Evolutionary conservation across 2,329 filamentous ascomycete species (phyloP), one percentile per base, ranked within the genome.

Genomic region (Ophiostoma ulmi): DNA sequence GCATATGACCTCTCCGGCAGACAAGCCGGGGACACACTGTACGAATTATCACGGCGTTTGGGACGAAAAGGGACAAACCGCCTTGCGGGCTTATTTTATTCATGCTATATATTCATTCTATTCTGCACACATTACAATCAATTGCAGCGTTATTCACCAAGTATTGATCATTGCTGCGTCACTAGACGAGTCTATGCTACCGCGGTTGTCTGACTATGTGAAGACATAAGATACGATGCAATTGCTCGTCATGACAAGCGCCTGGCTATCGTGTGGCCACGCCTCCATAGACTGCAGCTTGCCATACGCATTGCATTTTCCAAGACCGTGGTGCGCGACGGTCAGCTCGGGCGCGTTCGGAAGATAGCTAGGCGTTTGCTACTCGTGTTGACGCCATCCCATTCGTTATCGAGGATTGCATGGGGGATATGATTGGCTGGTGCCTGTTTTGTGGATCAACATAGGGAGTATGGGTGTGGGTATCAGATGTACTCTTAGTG

Each of bases 311-410:
- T 73, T 36, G 39, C 71, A 70, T 73, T 72, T 67, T 73, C 74
- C 26, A 58, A 35, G 26, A 68, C 20, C 44, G 20, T 67, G 38
- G 22, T 22, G 39, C 38, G 39, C 13, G 26, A 22, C 26, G 26
- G 26, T 44, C 26, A 63, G 58, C 58, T 68, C 69, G 69, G 52
- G 52, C 69, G 69, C 52, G 55, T 64, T 68, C 71, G 69, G 65
- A 41, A 61, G 22, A 35, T 61, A 61, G 26, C 26, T 63, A 31
- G 22, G n/a, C 35, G 55, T 22, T 61, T 20, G 11, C 64, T n/a
- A n/a, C 80, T 78, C 81, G 80, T 82, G 81, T 79, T 75, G 74
- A 76, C 76, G 77, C 73, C 75, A 73, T 79, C 77, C 77, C 75
- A 82, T 82, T 82, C 80, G 80, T 74, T 76, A 73, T 74, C 71